Evolutionary conservation across 2,329 filamentous ascomycete genomes (phyloP), one percentile per base, ranked within the genome.

Genomic region (Diaporthe destruens): DNA sequence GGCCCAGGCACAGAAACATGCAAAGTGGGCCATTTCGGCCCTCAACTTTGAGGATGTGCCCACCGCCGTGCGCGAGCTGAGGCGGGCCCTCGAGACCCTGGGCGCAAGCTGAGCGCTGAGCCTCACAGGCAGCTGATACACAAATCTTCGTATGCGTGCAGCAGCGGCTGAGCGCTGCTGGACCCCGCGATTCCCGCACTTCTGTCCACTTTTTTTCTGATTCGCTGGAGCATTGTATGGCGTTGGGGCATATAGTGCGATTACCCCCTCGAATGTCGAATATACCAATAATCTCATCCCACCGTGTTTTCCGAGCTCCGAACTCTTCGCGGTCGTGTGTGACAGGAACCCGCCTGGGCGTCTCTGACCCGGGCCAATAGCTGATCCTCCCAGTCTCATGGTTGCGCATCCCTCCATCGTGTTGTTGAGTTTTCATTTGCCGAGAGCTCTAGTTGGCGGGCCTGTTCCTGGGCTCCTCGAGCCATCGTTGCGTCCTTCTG

Each of bases 1-100:
- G 47, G 85, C 90, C 47, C 89, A 91, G 77, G 96, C 96, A 6
- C 95, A 98, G 81, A 99, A 98, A 80, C 96, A 98, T 84, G 95
- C 96, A 2, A 95, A 94, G 78, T 99, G 94, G 94, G 96, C 96
- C 0, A 97, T 98, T 54, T 98, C 95, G 14, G 96, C 96, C 0
- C 84, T 99, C 61, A 98, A 98, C 78, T 99, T 99, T 82, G 96
- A 99, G 77, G 96, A 99, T 80, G 93, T 97, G 1, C 87, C 92
- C 1, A 99, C 96, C 0, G 96, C 96, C 0, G 91, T 98, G 6
- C 91, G 92, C 78, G 95, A 99, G 80, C 81, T 99, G 74, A 89
- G 90, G 68, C 90, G 89, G 73, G 96, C 96, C 3, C 83, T 99
- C 75, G 85, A 88, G 71, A 84, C 86, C 23, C 83, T 98, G 63